Evolutionary conservation across 2,329 filamentous ascomycete species (phyloP).

Genomic region (Ascosphaera apis): DNA sequence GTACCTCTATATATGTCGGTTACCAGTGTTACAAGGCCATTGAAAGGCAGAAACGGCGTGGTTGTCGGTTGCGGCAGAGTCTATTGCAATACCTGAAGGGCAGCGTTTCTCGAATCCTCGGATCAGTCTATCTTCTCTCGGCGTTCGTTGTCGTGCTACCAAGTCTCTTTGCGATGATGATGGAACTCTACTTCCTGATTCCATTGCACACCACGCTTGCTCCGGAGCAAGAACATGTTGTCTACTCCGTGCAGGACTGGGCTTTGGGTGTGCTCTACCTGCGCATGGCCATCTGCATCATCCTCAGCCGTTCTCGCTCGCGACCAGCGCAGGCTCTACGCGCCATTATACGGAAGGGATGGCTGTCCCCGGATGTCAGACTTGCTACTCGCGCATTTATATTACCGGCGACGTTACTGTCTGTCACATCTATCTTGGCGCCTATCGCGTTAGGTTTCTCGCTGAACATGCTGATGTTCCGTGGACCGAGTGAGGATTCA

Average conservation of each 20-base stretch:
- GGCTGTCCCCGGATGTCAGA: conserved; percentile 52
- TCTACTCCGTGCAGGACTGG: conserved; percentile 84
- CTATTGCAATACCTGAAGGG: neutral
- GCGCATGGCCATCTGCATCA: conserved; percentile 49
- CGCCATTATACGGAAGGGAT: conserved; percentile 50
- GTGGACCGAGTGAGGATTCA: conserved; percentile 8
- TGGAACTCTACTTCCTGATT: conserved; percentile 74
- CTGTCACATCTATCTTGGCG: conserved; percentile 35
- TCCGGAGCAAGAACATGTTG: conserved; percentile 16
- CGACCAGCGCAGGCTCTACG: conserved; percentile 52
- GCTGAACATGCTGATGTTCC: conserved; percentile 22
- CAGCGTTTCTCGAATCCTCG: neutral
- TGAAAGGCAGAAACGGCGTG: conserved; percentile 8
- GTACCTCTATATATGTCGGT: conserved; percentile 38
- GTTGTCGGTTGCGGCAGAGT: neutral
- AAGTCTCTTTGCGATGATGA: conserved; percentile 50
- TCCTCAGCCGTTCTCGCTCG: conserved; percentile 44
- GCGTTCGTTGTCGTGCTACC: conserved; percentile 62
- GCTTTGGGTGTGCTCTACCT: conserved; percentile 78
- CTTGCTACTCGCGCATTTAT: conserved; percentile 72
- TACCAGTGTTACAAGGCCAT: conserved; percentile 18
- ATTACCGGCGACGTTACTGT: conserved; percentile 46
- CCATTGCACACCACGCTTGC: conserved; percentile 60
- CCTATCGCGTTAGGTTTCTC: conserved; percentile 39
- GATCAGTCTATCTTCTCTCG: conserved; percentile 43